Base-by-base conservation (phyloP, 1,284 basidiomycete species). In the Takashimella koratensis region DNA sequence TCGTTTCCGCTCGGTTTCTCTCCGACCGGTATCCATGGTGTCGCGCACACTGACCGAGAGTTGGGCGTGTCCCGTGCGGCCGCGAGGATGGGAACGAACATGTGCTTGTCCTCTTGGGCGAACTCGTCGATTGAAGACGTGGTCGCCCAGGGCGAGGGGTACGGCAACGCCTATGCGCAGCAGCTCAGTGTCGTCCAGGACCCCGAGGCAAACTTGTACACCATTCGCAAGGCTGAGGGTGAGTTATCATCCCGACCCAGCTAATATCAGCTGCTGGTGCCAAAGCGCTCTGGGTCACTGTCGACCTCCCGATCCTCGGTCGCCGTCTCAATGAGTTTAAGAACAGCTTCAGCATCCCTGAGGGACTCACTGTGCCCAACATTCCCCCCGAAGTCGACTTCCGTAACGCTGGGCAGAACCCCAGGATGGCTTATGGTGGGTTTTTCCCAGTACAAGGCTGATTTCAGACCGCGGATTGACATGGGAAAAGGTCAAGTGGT, bases 31-130 rank as follows among this genome's bases (percentile, higher is more conserved):
- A 57, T 68, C 46, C 67, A 71, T 25, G 43, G 48, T n/a, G 39
- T 72, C 13, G 70, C 69, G 2, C 69, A 72, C 46, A 53, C 47
- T 16, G 60, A 63, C 25, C 66, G 58, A 13, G 69, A 72, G 55
- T 30, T 59, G 3, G 67, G 49, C 1, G 66, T 66, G 4, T 60
- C 63, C 5, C 47, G 58, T 12, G 69, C 66, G 3, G 67, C 66
- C 5, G 58, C 59, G 12, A 58, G 57, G 36, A 48, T 53, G 5
- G 57, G 58, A 10, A 51, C 62, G 16, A 50, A 54, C 27, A 68
- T 70, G 69, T 52, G 54, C 16, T 54, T 71, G 5, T 69, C 66
- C 2, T 58, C 59, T 8, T 67, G 61, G 46, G 43, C 67, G 2
- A 67, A 51, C 19, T 52, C 55, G 2, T 57, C 61, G 4, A 44